These are phyloP conservation scores for Saturnispora sanitii DNA, from an alignment of 805 yeast genomes.

Conservation along the genomic window DNA sequence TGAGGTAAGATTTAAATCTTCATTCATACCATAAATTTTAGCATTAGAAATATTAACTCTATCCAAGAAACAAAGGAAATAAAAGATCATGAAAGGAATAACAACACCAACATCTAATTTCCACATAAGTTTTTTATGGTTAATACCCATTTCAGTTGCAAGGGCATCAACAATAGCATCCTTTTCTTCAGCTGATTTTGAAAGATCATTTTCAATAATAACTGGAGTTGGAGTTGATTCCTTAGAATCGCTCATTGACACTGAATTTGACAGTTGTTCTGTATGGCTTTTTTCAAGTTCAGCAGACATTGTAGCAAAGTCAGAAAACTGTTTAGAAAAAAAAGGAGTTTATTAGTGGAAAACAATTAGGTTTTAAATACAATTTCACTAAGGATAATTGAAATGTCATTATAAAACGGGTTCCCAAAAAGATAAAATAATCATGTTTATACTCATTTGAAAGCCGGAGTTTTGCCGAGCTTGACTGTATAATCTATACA, in stretches of 20 bases:
- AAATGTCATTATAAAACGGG: background rate
- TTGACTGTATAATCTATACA: no score
- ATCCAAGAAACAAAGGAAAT: constrained; percentile 69
- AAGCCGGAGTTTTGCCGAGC: background rate
- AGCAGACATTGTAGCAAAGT: background rate
- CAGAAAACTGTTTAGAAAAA: background rate
- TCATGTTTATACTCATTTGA: background rate
- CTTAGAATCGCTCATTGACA: background rate
- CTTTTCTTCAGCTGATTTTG: constrained; percentile 19
- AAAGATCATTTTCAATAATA: constrained; percentile 8
- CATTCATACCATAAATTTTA: constrained; percentile 55
- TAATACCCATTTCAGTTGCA: constrained; percentile 38
- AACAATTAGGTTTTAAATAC: background rate
- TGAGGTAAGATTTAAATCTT: constrained; percentile 44
- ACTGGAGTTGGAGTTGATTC: background rate
- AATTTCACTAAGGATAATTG: background rate
- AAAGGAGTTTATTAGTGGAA: background rate
- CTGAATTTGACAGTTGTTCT: background rate
- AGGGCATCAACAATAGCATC: constrained; percentile 24
- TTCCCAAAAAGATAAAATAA: background rate
- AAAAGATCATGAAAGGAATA: constrained; percentile 67
- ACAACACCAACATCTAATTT: constrained; percentile 62
- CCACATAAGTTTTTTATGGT: constrained; percentile 47
- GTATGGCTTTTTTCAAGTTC: background rate
- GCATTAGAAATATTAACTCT: constrained; percentile 81